Percentiles rank a stretch among this genome's conserved stretches.
Conservation (phyloP, 2,329 filamentous ascomycete species). For the Scedosporium minutisporum region DNA sequence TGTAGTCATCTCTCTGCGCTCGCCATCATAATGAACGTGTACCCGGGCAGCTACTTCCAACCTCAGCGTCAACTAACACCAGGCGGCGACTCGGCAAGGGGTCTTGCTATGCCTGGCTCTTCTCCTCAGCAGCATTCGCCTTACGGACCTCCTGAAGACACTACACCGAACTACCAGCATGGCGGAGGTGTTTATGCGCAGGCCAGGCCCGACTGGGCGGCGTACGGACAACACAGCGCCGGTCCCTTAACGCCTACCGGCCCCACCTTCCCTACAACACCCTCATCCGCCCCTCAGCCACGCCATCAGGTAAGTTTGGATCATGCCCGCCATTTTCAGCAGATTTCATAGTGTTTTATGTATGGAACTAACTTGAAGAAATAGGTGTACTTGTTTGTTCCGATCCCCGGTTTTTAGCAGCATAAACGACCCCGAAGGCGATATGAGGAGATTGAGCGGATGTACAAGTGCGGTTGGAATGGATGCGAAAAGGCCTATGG, state of each 20-base stretch:
- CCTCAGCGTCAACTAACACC: too few species aligned
- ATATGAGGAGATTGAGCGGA: constrained; percentile 97
- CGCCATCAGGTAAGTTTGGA: constrained; percentile 48
- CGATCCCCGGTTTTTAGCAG: constrained; percentile 92
- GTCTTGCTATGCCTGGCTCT: too few species aligned
- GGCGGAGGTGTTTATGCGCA: constrained; percentile 56
- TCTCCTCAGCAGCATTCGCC: too few species aligned
- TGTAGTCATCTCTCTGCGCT: too few species aligned
- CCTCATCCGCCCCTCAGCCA: constrained; percentile 43
- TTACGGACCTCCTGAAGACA: constrained; percentile 76
- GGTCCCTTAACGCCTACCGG: constrained; percentile 41
- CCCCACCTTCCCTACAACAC: constrained; percentile 45
- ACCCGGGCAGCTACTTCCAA: too few species aligned
- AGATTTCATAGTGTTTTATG: neutral
- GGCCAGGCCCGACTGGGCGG: constrained; percentile 65
- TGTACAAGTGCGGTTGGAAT: constrained; percentile 99
- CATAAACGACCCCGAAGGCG: constrained; percentile 89
- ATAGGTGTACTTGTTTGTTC: constrained; percentile 93
- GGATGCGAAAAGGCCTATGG: constrained; percentile 98
- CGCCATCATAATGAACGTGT: too few species aligned
- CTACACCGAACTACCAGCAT: constrained; percentile 68
- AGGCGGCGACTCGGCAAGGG: too few species aligned
- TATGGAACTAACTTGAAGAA: neutral
- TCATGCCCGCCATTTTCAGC: neutral
- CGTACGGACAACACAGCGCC: constrained; percentile 48